phyloP scores from a whole-genome alignment of 805 yeast species.

The Kodamaea hsintzibuensis region DNA sequence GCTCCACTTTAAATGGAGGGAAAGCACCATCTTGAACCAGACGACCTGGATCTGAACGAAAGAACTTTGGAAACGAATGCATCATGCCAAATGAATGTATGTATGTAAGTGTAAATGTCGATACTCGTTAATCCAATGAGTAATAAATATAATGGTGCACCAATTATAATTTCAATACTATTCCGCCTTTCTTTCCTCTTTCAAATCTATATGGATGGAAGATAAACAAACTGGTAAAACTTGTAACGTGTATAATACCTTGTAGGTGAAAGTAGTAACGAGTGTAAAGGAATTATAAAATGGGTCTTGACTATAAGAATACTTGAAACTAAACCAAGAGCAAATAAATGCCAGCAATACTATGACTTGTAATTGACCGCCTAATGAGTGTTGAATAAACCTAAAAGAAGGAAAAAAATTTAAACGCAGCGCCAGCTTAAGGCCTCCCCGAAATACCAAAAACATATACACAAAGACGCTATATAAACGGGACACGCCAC shows the following conservation, averaged over 20 bases:
- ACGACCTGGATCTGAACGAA: slow-evolving; percentile 20
- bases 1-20: slow-evolving; percentile 68
- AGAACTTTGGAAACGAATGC: slow-evolving; percentile 22
- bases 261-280: slow-evolving; percentile 1
- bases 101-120: background rate
- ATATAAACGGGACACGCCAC: background rate
- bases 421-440: background rate
- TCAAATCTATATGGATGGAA: no score
- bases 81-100: slow-evolving; percentile 2
- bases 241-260: no score
- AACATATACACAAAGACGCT: slow-evolving; percentile 6
- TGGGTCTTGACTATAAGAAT: no score
- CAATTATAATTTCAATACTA: background rate
- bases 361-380: background rate
- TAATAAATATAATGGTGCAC: no score
- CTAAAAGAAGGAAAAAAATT: slow-evolving; percentile 2
- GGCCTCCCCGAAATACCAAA: background rate
- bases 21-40: slow-evolving; percentile 51
- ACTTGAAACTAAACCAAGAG: background rate
- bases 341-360: background rate
- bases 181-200: no score
- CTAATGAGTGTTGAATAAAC: background rate
- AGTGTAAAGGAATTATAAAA: background rate
- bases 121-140: no score
- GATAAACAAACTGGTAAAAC: no score